These are phyloP conservation scores for Lactarius psammicola DNA, from an alignment of 768 basidiomycete species.

Conservation along the genomic window DNA sequence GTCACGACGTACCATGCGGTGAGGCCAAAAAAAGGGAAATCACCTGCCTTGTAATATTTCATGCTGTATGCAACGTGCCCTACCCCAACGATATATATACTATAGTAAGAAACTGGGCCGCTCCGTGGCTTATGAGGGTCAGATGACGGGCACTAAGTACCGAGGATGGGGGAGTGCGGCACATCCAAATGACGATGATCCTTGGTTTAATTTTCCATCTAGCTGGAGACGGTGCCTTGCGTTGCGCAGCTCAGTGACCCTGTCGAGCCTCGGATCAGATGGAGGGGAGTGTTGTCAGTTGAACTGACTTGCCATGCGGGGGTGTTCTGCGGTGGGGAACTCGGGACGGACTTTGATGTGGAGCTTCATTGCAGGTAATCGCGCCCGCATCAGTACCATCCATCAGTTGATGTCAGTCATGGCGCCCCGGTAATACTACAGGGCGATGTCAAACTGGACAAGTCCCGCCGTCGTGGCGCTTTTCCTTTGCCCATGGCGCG, in stretches of 20 bases:
- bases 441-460: neutral
- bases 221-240: neutral
- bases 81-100: too few relatives aligned
- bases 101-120: too few relatives aligned
- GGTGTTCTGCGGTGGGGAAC: neutral
- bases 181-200: too few relatives aligned
- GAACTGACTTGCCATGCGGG: neutral
- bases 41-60: neutral
- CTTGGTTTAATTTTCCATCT: neutral
- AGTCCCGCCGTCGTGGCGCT: neutral
- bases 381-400: neutral
- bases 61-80: too few relatives aligned
- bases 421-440: neutral
- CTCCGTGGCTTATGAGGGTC: too few relatives aligned
- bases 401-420: neutral
- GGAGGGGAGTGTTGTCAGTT: neutral
- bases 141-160: too few relatives aligned
- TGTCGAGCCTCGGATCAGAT: neutral
- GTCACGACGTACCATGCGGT: neutral
- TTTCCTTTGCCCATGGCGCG: neutral
- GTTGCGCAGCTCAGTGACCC: neutral
- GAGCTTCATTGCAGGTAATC: neutral
- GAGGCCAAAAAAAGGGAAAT: neutral
- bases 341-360: slow-evolving; percentile 18
- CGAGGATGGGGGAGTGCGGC: too few relatives aligned